Evolutionary conservation across 23 red algal genomes (phyloP), one percentile per base, ranked within the genome.

Genomic region (Gracilariopsis chorda): DNA sequence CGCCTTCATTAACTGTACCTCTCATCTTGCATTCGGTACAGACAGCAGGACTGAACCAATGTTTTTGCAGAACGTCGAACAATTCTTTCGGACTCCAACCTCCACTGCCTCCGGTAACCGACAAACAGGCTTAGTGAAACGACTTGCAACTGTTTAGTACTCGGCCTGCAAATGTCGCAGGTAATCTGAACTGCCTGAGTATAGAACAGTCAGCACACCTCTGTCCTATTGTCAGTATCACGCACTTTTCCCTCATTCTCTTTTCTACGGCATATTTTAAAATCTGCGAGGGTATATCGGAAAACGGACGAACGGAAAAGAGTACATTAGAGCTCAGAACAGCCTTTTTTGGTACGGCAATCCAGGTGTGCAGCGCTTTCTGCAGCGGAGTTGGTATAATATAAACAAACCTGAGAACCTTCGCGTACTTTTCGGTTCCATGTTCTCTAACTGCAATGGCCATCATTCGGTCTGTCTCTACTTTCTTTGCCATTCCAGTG

Each of bases 121-220:
- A 62, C 27, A 62, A 24, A 30, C 25, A 7, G 9, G 57, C 11
- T 10, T 7, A 10, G 19, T 30, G 33, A 30, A 62, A 24, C 57
- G 33, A 13, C 34, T 30, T 30, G 57, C 57, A 29, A 24, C 27
- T 28, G 9, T 3, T 62, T 62, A 71, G 33, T 46, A 29, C 7
- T 0, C 41, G 33, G 11, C 55, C 55, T 16, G 57, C 33, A 28
- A 24, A 33, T 34, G 53, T 87, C 29, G 8, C 82, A 8, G 82
- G 70, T 87, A 87, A 59, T 67, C 59, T 32, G 44, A 87, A 73
- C 28, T 87, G 34, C 44, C 34, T 7, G 17, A 72, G 67, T 10
- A 87, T 34, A 42, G 73, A 73, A 37, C 82, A 87, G 32, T 87
- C 82, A 3, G 82, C 82, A 73, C 82, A 87, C 8, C 39, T 8